Percentiles rank a stretch among this genome's conserved stretches.
phyloP scores from a whole-genome alignment of 1,139 yeast species.

The Debaryomycetaceae sp. region DNA sequence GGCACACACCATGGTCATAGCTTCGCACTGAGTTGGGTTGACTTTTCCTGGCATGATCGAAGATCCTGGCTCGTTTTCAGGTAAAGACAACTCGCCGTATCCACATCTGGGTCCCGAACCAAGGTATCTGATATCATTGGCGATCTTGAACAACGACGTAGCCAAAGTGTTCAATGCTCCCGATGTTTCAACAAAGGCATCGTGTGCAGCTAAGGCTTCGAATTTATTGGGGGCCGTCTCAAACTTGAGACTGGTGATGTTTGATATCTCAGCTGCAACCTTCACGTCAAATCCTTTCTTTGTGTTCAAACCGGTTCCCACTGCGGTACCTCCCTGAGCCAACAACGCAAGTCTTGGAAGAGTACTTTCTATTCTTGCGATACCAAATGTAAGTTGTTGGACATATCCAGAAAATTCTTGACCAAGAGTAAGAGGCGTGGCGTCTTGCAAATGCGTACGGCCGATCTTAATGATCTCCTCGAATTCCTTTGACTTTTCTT shows the following conservation, averaged over 20 bases:
- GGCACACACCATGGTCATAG: constrained; percentile 89
- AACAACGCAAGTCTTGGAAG: constrained; percentile 67
- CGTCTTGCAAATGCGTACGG: constrained; percentile 94
- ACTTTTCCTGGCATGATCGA: constrained; percentile 98
- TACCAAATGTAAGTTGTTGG: constrained; percentile 81
- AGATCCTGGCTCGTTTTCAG: constrained; percentile 96
- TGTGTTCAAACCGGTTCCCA: constrained; percentile 93
- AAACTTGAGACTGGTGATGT: constrained; percentile 77
- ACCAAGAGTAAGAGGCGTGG: constrained; percentile 90
- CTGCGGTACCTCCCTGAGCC: constrained; percentile 98
- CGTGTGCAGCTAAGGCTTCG: constrained; percentile 95
- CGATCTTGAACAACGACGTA: constrained; percentile 82
- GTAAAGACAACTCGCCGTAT: constrained; percentile 84
- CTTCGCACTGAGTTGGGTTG: constrained; percentile 96
- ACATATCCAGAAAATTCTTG: constrained; percentile 94
- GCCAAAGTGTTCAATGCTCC: constrained; percentile 93
- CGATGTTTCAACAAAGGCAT: constrained; percentile 88
- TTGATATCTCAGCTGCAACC: constrained; percentile 69
- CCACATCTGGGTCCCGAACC: constrained; percentile 98
- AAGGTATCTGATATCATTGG: constrained; percentile 89
- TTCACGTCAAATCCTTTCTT: constrained; percentile 75
- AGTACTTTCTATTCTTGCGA: constrained; percentile 66
- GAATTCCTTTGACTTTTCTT: constrained; percentile 72
- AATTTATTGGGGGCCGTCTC: constrained; percentile 92
- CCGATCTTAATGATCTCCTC: constrained; percentile 84